Base-by-base conservation (phyloP, 2,329 filamentous ascomycete species). In the Hymenoscyphus scutula region DNA sequence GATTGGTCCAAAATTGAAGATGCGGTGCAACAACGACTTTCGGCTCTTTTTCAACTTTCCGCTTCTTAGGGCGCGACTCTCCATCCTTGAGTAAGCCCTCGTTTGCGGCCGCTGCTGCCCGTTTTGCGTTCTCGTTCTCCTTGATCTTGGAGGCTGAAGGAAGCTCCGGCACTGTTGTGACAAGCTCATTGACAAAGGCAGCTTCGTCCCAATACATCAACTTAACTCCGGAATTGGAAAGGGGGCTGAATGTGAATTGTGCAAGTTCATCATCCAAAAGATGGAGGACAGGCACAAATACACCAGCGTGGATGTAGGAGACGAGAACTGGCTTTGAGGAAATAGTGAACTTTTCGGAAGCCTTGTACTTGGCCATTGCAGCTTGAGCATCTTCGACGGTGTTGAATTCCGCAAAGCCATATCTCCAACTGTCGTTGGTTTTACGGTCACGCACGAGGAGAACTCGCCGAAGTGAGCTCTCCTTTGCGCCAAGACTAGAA, bases 331-430 rank as follows among this genome's bases (percentile, higher is more conserved):
- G 84, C 67, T 86, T 88, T 2, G 88, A 91, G 0, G 87, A 88
- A 65, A 95, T 91, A 1, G 88, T 92, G 70, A 94, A 94, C 57
- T 87, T 89, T 11, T 90, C 85, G 30, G 88, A 85, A 37, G 87
- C 88, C 45, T 85, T 85, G 69, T 89, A 89, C 68, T 91, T 91
- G 25, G 83, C 81, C 71, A 93, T 77, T 3, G 91, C 91, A 25
- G 87, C 88, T 73, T 87, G 83, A 1, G 91, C 90, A 74, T 95
- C 90, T 73, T 89, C 86, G 19, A 91, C 79, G 0, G 85, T 89
- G 69, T 85, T 88, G 73, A 93, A 96, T 74, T 96, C 91, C 0
- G 88, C 91, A 75, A 96, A 96, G 0, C 91, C 91, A 70, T 91
- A 96, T 68, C 88, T 85, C 81, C 90, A 90, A 58, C 88, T 91